Base-by-base conservation (phyloP, 2,329 filamentous ascomycete genomes). In the Ceratocystis cacaofunesta region DNA sequence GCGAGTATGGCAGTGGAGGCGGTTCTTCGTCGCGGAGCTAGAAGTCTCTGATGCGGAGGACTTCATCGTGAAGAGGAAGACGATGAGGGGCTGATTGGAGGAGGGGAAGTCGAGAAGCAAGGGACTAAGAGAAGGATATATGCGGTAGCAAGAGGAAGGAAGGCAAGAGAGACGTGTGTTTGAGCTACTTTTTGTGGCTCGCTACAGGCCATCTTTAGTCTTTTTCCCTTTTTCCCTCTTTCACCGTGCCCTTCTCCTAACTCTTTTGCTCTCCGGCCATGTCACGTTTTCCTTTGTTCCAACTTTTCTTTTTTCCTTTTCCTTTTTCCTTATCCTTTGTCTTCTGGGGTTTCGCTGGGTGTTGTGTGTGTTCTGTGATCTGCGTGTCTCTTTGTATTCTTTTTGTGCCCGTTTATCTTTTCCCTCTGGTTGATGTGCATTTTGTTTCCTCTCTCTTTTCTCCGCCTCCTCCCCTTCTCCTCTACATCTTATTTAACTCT, bases 1-100 rank as follows among this genome's bases (percentile, higher is more conserved):
- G 80, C 62, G 83, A 86, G 74, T 86, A 85, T 75, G 83, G 83
- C 41, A 70, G 50, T 5, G 25, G 25, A 2, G 50, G 22, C 50
- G 71, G 61, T 36, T 55, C 62, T 41, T 67, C 64, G 17, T 55
- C 61, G 30, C 58, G 61, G 36, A 66, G 32, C 25, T 62, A 46
- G 61, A 25, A 43, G 57, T 28, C 5, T 50, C 36, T 19, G 25
- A 28, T 6, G 32, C 19, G 62, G n/a, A 64, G 12, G 30, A 55
- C 50, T 55, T 25, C 19, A 5, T 55, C 25, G 30, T 32, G 30
- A 58, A 64, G 48, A 25, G 25, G 12, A 25, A 19, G 50, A n/a
- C 48, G 5, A 52, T 19, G 50, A 55, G 50, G 22, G 50, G 50
- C 12, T 25, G 50, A 15, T 19, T 19, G 12, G 50, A 55, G 3